Evolutionary conservation across 768 basidiomycete genomes (phyloP).

Genomic region (Naematelia aurantialba): DNA sequence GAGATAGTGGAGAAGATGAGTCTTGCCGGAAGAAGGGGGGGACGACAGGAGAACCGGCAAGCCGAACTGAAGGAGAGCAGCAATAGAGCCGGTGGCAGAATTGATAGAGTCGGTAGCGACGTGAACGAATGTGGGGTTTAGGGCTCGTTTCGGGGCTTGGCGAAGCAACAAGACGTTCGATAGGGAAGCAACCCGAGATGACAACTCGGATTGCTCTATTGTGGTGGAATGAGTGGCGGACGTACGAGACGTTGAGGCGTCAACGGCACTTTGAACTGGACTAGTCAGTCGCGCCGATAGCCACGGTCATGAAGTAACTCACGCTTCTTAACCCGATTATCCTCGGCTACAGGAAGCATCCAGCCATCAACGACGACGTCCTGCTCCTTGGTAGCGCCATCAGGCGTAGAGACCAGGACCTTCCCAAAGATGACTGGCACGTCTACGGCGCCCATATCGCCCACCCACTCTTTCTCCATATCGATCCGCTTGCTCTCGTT

Average conservation of each 20-base stretch:
- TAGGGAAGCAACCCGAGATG: constrained; percentile 37
- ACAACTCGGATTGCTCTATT: constrained; percentile 54
- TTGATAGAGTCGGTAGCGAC: constrained; percentile 65
- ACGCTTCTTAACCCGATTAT: constrained; percentile 58
- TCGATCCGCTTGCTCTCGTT: constrained; percentile 69
- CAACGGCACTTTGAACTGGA: not conserved
- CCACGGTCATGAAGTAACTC: constrained; percentile 47
- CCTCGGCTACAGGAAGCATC: constrained; percentile 72
- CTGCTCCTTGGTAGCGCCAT: constrained; percentile 30
- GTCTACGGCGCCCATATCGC: constrained; percentile 60
- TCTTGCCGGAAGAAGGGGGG: constrained; percentile 82
- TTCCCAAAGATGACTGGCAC: constrained; percentile 50
- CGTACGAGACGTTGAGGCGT: not conserved
- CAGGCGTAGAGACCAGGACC: constrained; percentile 12
- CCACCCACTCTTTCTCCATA: constrained; percentile 62
- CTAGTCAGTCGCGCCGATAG: constrained; percentile 41
- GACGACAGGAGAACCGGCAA: constrained; percentile 80
- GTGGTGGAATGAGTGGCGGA: constrained; percentile 54
- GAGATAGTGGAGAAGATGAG: constrained; percentile 71
- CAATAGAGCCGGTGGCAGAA: constrained; percentile 61
- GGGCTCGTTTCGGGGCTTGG: constrained; percentile 10
- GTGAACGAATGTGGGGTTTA: constrained; percentile 31
- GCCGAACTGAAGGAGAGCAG: constrained; percentile 63
- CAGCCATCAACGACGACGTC: constrained; percentile 64
- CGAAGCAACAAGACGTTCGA: constrained; percentile 52